A percentile compares a stretch with the other conserved stretches of the same genome.
phyloP scores from a whole-genome alignment of 2,329 filamentous ascomycete genomes.

The Alternaria sp. region DNA sequence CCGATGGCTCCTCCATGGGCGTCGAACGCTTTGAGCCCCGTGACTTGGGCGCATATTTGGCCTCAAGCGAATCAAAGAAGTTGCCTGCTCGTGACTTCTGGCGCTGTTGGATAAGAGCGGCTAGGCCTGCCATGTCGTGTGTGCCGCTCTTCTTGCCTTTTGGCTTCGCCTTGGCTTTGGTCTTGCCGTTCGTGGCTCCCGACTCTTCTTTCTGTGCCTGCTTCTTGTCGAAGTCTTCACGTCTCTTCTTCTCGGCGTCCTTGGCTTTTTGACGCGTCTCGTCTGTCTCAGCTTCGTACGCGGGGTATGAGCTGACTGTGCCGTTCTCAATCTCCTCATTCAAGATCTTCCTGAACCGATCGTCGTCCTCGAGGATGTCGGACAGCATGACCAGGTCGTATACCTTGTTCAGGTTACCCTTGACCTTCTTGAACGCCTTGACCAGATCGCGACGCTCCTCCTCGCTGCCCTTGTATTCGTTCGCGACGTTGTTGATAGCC shows the following conservation, averaged over 20 bases:
- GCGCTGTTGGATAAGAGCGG: constrained; percentile 47
- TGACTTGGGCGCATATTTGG: constrained; percentile 44
- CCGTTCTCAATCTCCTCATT: constrained; percentile 76
- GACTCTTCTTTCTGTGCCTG: constrained; percentile 65
- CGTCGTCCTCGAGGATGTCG: constrained; percentile 82
- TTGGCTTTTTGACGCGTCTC: constrained; percentile 39
- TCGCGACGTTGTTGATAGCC: constrained; percentile 76
- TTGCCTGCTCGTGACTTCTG: constrained; percentile 43
- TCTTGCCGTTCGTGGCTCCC: constrained; percentile 34
- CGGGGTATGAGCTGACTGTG: constrained; percentile 69
- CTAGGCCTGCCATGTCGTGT: constrained; percentile 45
- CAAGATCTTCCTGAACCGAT: constrained; percentile 80
- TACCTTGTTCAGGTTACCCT: constrained; percentile 78
- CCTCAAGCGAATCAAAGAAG: constrained; percentile 45
- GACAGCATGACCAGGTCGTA: constrained; percentile 89
- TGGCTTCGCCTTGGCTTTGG: constrained; percentile 48
- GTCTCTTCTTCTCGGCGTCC: constrained; percentile 44
- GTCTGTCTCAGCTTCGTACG: constrained; percentile 71
- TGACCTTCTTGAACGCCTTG: constrained; percentile 71
- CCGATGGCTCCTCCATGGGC: constrained; percentile 62
- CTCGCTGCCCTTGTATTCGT: constrained; percentile 81
- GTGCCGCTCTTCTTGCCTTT: constrained; percentile 51
- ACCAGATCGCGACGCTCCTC: constrained; percentile 84
- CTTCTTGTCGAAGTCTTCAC: constrained; percentile 57
- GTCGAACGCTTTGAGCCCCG: constrained; percentile 55